A percentile compares a stretch with the other conserved stretches of the same genome.
Conservation (phyloP, 129 eudicot genomes). For the Cynara cardunculus region DNA sequence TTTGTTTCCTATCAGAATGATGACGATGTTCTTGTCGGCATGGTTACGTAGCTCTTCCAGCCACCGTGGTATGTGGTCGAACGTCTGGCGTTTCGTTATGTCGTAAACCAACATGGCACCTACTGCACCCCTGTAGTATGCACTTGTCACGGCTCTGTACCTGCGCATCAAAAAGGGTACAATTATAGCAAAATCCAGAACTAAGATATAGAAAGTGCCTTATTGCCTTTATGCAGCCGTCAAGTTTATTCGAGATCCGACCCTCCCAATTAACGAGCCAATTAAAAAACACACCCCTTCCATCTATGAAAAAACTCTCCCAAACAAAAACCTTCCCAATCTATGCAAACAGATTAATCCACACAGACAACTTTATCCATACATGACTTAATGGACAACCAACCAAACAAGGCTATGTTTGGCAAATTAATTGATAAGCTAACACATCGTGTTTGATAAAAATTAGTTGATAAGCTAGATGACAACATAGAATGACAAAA, state of each 20-base stretch:
- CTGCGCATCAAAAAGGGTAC: slow-evolving; percentile 26
- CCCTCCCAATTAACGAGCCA: too few species aligned
- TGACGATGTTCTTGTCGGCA: slow-evolving; percentile 72
- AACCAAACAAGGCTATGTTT: too few species aligned
- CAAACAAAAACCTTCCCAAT: too few species aligned
- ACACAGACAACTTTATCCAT: too few species aligned
- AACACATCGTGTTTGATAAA: neutral
- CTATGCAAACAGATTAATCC: too few species aligned
- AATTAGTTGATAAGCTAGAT: neutral
- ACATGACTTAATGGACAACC: too few species aligned
- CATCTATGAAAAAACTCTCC: too few species aligned
- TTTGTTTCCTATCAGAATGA: slow-evolving; percentile 67
- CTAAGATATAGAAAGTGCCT: too few species aligned
- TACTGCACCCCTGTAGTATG: slow-evolving; percentile 73
- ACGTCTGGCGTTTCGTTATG: slow-evolving; percentile 70
- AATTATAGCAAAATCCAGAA: neutral
- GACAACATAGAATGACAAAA: neutral
- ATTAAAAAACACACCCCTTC: too few species aligned
- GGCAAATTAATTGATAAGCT: neutral
- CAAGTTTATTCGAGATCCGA: too few species aligned
- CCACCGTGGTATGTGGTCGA: slow-evolving; percentile 78
- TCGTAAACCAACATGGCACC: slow-evolving; percentile 81
- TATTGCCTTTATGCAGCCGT: too few species aligned
- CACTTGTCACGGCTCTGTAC: slow-evolving; percentile 77
- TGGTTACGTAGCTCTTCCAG: slow-evolving; percentile 69